phyloP scores from a whole-genome alignment of 169 alveolate species.

The Eimeria brunetti region DNA sequence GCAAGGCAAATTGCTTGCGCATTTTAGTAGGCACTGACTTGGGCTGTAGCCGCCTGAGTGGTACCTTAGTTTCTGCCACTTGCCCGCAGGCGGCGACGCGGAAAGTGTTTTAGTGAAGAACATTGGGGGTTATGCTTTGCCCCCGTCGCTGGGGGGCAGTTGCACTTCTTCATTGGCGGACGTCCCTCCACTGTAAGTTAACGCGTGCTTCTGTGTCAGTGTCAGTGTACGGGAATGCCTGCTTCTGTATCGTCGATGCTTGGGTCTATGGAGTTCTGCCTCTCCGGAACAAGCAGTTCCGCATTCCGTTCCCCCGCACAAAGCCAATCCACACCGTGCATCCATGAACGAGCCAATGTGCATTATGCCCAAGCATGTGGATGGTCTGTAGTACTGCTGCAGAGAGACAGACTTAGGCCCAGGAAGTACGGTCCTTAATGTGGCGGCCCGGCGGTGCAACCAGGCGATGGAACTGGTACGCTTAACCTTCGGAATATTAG shows the following conservation, averaged over 20 bases:
- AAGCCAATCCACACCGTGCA: not conserved
- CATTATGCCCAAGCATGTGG: not conserved
- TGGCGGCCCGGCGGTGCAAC: constrained; percentile 64
- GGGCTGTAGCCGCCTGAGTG: not conserved
- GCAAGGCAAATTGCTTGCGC: not conserved
- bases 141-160: constrained; percentile 69
- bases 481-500: not conserved
- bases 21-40: not conserved
- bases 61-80: not conserved
- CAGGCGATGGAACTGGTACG: constrained; percentile 62
- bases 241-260: not conserved
- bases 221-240: not conserved
- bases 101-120: constrained; percentile 29
- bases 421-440: constrained; percentile 52
- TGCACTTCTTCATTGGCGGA: constrained; percentile 64
- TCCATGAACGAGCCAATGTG: not conserved
- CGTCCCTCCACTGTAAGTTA: constrained; percentile 56
- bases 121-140: constrained; percentile 64
- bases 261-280: not conserved
- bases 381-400: not conserved
- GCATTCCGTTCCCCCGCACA: not conserved
- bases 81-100: constrained; percentile 51
- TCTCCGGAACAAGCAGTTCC: not conserved
- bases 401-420: constrained; percentile 68
- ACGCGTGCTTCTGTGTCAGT: not conserved